phyloP scores from a whole-genome alignment of 805 yeast species.

The Ogataea polymorpha region DNA sequence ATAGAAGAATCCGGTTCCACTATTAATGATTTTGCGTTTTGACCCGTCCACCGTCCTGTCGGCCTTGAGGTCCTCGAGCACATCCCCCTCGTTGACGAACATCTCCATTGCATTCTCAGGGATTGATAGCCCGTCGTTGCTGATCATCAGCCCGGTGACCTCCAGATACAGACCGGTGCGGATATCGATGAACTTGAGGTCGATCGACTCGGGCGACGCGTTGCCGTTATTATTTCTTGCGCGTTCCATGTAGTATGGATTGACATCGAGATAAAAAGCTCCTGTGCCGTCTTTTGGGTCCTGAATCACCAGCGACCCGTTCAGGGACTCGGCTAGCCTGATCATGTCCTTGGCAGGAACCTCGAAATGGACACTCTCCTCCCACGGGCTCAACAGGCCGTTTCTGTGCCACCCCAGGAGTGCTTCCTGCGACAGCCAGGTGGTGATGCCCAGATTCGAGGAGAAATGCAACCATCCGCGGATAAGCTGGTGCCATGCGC shows the following conservation, averaged over 20 bases:
- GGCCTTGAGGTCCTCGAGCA: slow-evolving; percentile 19
- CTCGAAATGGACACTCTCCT: slow-evolving; percentile 47
- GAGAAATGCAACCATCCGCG: slow-evolving; percentile 45
- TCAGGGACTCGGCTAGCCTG: slow-evolving; percentile 44
- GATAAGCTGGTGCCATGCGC: slow-evolving; percentile 43
- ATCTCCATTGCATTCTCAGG: slow-evolving; percentile 18
- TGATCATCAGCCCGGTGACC: slow-evolving; percentile 46
- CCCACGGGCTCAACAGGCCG: slow-evolving; percentile 53
- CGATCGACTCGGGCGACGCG: slow-evolving; percentile 42
- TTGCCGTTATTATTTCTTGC: slow-evolving; percentile 45
- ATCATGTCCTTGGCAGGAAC: slow-evolving; percentile 47
- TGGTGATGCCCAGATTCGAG: slow-evolving; percentile 38
- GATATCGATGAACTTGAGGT: slow-evolving; percentile 58
- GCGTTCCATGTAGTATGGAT: slow-evolving; percentile 48
- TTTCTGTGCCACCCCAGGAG: slow-evolving; percentile 49
- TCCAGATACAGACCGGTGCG: slow-evolving; percentile 60
- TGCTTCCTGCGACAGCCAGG: slow-evolving; percentile 51
- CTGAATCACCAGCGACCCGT: slow-evolving; percentile 42
- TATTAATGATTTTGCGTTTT: slow-evolving; percentile 30
- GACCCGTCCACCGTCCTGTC: slow-evolving; percentile 18
- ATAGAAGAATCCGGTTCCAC: slow-evolving; percentile 36
- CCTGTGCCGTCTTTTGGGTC: slow-evolving; percentile 46
- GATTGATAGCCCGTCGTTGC: slow-evolving; percentile 13
- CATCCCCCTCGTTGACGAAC: slow-evolving; percentile 18
- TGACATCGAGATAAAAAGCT: slow-evolving; percentile 43